Evolutionary conservation across 306 rosid genomes (phyloP), one percentile per base, ranked within the genome.

Genomic region (Purshia tridentata): DNA sequence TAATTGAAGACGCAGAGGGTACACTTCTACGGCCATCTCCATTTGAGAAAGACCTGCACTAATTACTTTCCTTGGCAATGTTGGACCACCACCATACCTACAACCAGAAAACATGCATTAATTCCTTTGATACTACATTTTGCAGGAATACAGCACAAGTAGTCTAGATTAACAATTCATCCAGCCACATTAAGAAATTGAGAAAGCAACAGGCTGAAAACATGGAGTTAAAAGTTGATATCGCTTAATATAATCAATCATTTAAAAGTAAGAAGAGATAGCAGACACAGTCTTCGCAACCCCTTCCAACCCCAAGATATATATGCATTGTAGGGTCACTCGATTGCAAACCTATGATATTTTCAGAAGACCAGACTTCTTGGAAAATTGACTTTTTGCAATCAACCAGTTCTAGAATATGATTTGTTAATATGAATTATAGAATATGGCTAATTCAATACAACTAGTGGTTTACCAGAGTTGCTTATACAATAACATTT

Each of bases 21-120:
- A 91, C 73, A 94, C 98, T 90, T 94, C 98, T 47, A 94, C 98
- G 3, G 98, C 67, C 84, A 91, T 83, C 77, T 91, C 98, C 46
- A 91, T 81, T 57, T 88, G 97, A 6, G 98, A 94, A 74, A 88
- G 94, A 61, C 98, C 97, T 48, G 96, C 87, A 80, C 90, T 81
- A 59, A 94, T 91, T 71, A 86, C 95, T 78, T 90, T 94, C 83
- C 98, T 84, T 6, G 87, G 84, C 81, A 94, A 78, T 65, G 87
- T 81, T 59, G 98, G 98, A 69, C 98, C 98, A 59, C 98, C 98
- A 14, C 98, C 96, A 72, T 94, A 94, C 98, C 98, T 93, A 74
- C n/a, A 67, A 49, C 3, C 67, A 73, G 41, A n/a, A 74, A 71
- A 41, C 8, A 62, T 50, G 46, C 13, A 59, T 73, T 69, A 53